Conservation (phyloP, 495 filamentous ascomycete species). For the Penicillium daleae region DNA sequence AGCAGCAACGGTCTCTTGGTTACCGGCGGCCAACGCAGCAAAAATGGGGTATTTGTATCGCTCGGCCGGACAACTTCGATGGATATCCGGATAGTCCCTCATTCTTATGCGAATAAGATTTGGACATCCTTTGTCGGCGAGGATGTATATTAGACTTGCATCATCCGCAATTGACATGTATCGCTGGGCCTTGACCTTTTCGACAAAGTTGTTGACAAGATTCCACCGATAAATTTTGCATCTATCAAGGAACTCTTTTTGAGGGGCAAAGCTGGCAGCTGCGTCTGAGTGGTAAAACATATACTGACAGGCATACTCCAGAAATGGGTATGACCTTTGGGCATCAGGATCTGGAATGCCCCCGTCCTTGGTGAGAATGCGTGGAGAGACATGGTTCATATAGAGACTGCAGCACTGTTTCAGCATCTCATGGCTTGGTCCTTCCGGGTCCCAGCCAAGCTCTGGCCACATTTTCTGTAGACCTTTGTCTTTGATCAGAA, state of each 20-base stretch:
- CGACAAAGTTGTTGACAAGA: slow-evolving; percentile 40
- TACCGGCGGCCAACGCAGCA: slow-evolving; percentile 41
- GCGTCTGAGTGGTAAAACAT: slow-evolving; percentile 50
- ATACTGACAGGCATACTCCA: slow-evolving; percentile 48
- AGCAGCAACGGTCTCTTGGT: slow-evolving; percentile 27
- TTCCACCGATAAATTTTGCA: slow-evolving; percentile 45
- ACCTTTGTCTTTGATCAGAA: slow-evolving; percentile 46
- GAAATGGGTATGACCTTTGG: slow-evolving; percentile 40
- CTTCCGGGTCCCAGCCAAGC: slow-evolving; percentile 23
- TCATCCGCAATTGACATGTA: slow-evolving; percentile 30
- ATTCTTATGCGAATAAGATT: slow-evolving; percentile 41
- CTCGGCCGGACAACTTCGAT: slow-evolving; percentile 29
- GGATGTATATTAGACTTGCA: slow-evolving; percentile 45
- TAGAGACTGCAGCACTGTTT: slow-evolving; percentile 37
- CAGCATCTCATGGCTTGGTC: slow-evolving; percentile 39
- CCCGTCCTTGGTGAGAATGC: neutral
- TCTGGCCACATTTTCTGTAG: slow-evolving; percentile 40
- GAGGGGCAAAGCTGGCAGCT: slow-evolving; percentile 37
- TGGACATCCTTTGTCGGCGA: slow-evolving; percentile 45
- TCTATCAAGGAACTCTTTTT: slow-evolving; percentile 39
- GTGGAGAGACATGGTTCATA: neutral
- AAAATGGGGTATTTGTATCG: slow-evolving; percentile 48
- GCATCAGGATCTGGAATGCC: slow-evolving; percentile 5
- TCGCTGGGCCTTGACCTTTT: slow-evolving; percentile 31
- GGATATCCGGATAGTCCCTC: slow-evolving; percentile 26